phyloP scores from a whole-genome alignment of 441 rosid species.

The Manihot esculenta region DNA sequence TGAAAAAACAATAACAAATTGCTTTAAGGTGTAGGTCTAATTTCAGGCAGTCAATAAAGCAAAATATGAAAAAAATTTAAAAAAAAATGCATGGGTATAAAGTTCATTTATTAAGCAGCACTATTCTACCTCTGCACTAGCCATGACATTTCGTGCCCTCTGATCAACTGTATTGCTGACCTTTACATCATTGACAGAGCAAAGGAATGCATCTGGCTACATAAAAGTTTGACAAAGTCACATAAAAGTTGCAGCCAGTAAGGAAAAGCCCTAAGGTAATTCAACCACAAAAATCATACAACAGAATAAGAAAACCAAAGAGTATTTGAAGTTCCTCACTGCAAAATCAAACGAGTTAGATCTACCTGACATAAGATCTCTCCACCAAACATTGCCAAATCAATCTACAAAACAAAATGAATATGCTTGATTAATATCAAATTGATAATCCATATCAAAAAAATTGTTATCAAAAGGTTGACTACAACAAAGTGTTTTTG shows the following conservation, averaged over 20 bases:
- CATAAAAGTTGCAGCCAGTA: constrained; percentile 17
- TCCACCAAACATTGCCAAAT: constrained; percentile 92
- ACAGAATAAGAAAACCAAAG: background rate
- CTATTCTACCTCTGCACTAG: constrained; percentile 73
- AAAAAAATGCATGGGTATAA: background rate
- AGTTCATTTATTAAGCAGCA: constrained; percentile 1
- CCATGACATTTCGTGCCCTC: constrained; percentile 65
- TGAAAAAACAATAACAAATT: background rate
- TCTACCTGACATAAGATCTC: constrained; percentile 92
- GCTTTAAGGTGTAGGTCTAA: background rate
- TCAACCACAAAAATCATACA: background rate
- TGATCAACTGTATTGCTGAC: constrained; percentile 70
- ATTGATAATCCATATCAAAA: constrained; percentile 9
- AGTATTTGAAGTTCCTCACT: constrained; percentile 10
- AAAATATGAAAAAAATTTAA: background rate
- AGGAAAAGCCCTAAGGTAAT: constrained; percentile 9
- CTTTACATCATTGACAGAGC: constrained; percentile 91
- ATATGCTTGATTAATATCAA: constrained; percentile 25
- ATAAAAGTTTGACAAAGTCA: constrained; percentile 43
- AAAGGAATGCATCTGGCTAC: constrained; percentile 99
- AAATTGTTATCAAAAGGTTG: background rate
- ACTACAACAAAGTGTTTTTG: background rate
- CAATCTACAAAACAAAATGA: constrained; percentile 50
- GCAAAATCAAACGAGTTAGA: constrained; percentile 20
- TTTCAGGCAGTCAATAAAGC: constrained; percentile 15